phyloP scores from a whole-genome alignment of 1,139 yeast genomes.

The Kurtzmaniella natalensis region DNA sequence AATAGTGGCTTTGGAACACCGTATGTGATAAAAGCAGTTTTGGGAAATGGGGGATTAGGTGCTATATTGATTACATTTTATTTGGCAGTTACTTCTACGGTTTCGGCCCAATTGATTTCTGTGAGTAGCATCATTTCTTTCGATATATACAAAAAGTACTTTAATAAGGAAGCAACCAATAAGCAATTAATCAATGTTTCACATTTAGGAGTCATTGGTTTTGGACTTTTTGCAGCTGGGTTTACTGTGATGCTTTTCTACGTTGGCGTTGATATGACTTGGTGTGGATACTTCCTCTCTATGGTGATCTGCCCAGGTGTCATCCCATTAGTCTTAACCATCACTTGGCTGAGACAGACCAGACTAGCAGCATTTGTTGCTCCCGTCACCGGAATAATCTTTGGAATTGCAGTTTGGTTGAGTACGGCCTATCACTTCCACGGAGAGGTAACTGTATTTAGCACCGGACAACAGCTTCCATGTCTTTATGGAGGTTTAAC shows the following conservation, averaged over 20 bases:
- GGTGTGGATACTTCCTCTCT: constrained; percentile 31
- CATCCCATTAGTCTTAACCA: constrained; percentile 26
- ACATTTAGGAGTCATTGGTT: constrained; percentile 22
- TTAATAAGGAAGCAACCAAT: constrained; percentile 22
- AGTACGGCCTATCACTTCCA: constrained; percentile 21
- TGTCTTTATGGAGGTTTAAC: constrained; percentile 27
- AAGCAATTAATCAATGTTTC: constrained; percentile 22
- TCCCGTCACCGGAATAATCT: constrained; percentile 21
- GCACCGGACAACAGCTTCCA: constrained; percentile 26
- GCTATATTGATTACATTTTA: constrained; percentile 23
- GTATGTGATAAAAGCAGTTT: constrained; percentile 20
- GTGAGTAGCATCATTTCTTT: constrained; percentile 25
- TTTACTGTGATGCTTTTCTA: constrained; percentile 27
- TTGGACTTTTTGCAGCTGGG: constrained; percentile 25
- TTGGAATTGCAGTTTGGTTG: constrained; percentile 22
- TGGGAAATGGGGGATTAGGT: constrained; percentile 26
- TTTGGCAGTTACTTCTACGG: constrained; percentile 29
- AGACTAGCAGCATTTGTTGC: constrained; percentile 20
- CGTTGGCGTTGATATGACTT: constrained; percentile 27
- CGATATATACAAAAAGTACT: constrained; percentile 25
- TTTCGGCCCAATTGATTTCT: constrained; percentile 27
- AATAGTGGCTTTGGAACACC: constrained; percentile 25
- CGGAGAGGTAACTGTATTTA: constrained; percentile 19
- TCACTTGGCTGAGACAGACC: constrained; percentile 30
- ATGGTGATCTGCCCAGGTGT: constrained; percentile 33